phyloP scores from a whole-genome alignment of 2,329 filamentous ascomycete species.

The Hymenoscyphus fructigenus region DNA sequence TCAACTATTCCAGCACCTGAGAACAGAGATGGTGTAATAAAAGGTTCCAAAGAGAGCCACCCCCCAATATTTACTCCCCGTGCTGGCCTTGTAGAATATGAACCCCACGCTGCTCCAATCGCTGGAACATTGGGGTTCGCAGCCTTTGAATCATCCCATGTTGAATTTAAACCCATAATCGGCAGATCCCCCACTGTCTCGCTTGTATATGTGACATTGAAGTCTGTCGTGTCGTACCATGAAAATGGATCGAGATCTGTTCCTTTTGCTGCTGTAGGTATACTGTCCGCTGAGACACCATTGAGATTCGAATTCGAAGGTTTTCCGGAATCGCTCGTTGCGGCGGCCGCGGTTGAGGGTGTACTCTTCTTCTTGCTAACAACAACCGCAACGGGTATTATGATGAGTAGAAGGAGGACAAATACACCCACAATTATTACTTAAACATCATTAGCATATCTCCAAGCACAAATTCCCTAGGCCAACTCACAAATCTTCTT shows the following conservation, averaged over 20 bases:
- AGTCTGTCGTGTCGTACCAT: constrained; percentile 87
- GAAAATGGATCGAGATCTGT: constrained; percentile 84
- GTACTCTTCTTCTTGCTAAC: constrained; percentile 56
- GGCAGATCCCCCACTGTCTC: constrained; percentile 82
- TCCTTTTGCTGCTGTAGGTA: constrained; percentile 64
- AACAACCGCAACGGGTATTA: constrained; percentile 64
- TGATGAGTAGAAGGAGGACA: constrained; percentile 63
- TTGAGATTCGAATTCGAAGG: constrained; percentile 48
- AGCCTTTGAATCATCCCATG: constrained; percentile 79
- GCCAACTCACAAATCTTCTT: constrained; percentile 62
- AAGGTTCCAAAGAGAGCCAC: constrained; percentile 91
- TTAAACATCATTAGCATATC: constrained; percentile 22
- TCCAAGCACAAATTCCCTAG: neutral
- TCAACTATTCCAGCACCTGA: constrained; percentile 74
- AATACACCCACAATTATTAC: constrained; percentile 53
- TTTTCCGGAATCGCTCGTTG: constrained; percentile 24
- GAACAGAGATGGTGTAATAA: constrained; percentile 93
- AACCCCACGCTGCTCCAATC: constrained; percentile 71
- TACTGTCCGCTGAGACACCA: constrained; percentile 47
- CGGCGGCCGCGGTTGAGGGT: constrained; percentile 17
- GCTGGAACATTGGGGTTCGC: constrained; percentile 80
- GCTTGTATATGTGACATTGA: constrained; percentile 92
- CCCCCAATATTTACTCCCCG: constrained; percentile 91
- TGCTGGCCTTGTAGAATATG: constrained; percentile 76
- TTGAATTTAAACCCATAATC: constrained; percentile 81